These are phyloP conservation scores for Euphorbia celastroides DNA, from an alignment of 441 rosid species.

Conservation along the genomic window DNA sequence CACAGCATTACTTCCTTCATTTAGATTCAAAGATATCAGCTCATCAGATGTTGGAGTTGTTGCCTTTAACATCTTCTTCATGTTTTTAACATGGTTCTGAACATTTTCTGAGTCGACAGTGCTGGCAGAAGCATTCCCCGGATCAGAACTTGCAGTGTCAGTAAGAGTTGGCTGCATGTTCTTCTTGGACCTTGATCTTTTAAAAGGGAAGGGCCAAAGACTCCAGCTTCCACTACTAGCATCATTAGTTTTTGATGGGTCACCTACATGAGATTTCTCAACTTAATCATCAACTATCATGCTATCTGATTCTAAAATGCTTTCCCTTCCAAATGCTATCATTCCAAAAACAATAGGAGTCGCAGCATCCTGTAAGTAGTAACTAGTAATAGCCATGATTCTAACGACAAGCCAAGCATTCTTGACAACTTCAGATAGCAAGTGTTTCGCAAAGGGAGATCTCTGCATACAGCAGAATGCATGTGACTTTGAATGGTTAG, in stretches of 20 bases:
- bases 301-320: slow-evolving; percentile 48
- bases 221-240: slow-evolving; percentile 64
- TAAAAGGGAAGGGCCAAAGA: slow-evolving; percentile 81
- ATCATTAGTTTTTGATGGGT: slow-evolving; percentile 32
- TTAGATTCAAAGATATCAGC: slow-evolving; percentile 72
- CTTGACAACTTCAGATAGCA: slow-evolving; percentile 42
- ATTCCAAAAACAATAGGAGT: slow-evolving; percentile 49
- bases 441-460: slow-evolving; percentile 61
- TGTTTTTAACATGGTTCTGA: slow-evolving; percentile 31
- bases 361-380: slow-evolving; percentile 65
- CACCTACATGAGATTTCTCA: slow-evolving; percentile 39
- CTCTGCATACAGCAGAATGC: slow-evolving; percentile 44
- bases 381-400: slow-evolving; percentile 36
- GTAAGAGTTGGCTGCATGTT: slow-evolving; percentile 24
- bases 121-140: slow-evolving; percentile 27
- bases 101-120: slow-evolving; percentile 20
- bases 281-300: slow-evolving; percentile 51
- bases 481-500: slow-evolving; percentile 17
- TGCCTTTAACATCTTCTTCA: slow-evolving; percentile 53
- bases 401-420: slow-evolving; percentile 45
- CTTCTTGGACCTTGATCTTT: slow-evolving; percentile 41
- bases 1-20: slow-evolving; percentile 69
- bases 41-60: slow-evolving; percentile 81
- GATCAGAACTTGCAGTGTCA: slow-evolving; percentile 26
- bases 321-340: slow-evolving; percentile 45